These are phyloP conservation scores for Rhizophagus sp. DNA, from an alignment of 192 early-diverging fungal species.

Conservation along the genomic window DNA sequence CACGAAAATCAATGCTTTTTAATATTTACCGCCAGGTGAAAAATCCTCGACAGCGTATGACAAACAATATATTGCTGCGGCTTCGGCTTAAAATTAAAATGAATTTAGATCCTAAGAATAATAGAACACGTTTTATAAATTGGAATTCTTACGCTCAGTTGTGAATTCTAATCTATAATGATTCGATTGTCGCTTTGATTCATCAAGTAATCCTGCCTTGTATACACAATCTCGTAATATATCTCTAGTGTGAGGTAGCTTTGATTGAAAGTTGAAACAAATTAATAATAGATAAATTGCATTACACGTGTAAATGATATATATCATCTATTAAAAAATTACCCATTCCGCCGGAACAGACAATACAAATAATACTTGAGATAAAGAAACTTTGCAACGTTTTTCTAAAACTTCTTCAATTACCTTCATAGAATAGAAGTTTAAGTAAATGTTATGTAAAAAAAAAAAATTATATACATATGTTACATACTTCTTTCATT, in stretches of 20 bases:
- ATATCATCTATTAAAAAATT: not conserved
- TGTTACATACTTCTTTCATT: not conserved
- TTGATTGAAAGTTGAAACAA: not conserved
- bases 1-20: not conserved
- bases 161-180: conserved; percentile 13
- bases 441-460: not conserved
- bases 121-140: not conserved
- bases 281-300: not conserved
- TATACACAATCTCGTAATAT: conserved; percentile 18
- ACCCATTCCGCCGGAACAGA: conserved; percentile 28
- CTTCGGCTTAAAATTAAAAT: not conserved
- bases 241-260: not conserved
- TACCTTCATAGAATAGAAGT: not conserved
- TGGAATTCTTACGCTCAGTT: conserved; percentile 21
- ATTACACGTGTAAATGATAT: not conserved
- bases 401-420: not conserved
- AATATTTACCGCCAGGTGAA: not conserved
- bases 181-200: not conserved
- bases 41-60: not conserved
- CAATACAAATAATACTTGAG: not conserved
- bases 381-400: not conserved
- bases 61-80: not conserved
- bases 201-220: conserved; percentile 3
- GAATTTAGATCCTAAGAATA: not conserved
- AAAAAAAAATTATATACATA: not conserved